Evolutionary conservation across 441 rosid species (phyloP).

Genomic region (Pelargonium australe): DNA sequence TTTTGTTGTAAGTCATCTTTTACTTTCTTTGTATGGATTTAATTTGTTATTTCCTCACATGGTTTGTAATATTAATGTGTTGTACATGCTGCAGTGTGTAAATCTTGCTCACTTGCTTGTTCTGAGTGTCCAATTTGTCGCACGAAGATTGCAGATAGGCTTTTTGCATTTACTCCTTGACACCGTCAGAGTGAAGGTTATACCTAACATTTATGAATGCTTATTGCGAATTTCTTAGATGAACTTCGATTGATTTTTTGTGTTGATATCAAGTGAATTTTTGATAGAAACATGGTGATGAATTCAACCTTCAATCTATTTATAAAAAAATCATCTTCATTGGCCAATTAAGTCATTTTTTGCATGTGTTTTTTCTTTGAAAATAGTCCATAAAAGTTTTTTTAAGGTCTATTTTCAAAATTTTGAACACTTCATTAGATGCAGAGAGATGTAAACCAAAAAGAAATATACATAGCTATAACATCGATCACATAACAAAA

Average conservation of each 20-base stretch:
- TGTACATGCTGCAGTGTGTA: constrained; percentile 67
- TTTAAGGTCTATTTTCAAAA: too few relatives aligned
- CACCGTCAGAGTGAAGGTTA: constrained; percentile 44
- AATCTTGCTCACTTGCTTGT: constrained; percentile 94
- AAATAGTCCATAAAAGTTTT: too few relatives aligned
- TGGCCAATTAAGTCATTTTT: too few relatives aligned
- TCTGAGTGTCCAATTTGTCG: constrained; percentile 98
- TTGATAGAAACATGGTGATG: too few relatives aligned
- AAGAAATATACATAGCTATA: background rate
- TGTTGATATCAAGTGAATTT: too few relatives aligned
- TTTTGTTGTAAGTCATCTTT: constrained; percentile 71
- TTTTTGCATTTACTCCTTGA: constrained; percentile 89
- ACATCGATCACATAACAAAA: background rate
- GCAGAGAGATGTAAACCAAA: too few relatives aligned
- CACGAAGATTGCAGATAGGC: constrained; percentile 81
- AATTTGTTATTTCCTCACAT: background rate
- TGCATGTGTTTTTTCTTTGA: too few relatives aligned
- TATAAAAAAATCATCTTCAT: too few relatives aligned
- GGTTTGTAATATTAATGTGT: background rate
- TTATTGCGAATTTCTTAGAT: background rate
- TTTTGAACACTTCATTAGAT: too few relatives aligned
- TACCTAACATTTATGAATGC: background rate
- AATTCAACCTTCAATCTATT: too few relatives aligned
- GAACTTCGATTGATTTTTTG: too few relatives aligned
- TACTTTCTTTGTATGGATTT: constrained; percentile 4